phyloP scores from a whole-genome alignment of 371 early-diverging fungal genomes.

The Haplosporangium sp. region DNA sequence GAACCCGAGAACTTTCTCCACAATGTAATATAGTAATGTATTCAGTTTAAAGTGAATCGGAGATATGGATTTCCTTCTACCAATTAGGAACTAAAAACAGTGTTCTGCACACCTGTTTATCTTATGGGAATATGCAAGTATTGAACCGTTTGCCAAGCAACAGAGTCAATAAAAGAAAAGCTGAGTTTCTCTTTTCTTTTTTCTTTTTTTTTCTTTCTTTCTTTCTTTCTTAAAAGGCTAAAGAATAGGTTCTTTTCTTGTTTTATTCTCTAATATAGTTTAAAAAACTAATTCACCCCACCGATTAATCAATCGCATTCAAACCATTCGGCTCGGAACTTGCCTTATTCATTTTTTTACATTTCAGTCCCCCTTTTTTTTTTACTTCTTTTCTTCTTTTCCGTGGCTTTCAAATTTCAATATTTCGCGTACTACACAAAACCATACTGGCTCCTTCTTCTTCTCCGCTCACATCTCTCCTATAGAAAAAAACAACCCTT shows the following conservation, averaged over 20 bases:
- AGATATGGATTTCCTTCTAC: background rate
- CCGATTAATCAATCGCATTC: background rate
- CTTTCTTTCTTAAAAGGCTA: too few species aligned
- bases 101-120: too few species aligned
- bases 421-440: too few species aligned
- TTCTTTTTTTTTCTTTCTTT: too few species aligned
- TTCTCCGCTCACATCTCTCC: background rate
- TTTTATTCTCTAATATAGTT: background rate
- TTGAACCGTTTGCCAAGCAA: too few species aligned
- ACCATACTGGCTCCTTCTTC: background rate
- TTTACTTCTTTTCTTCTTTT: background rate
- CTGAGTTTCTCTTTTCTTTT: background rate
- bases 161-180: too few species aligned
- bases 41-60: conserved; percentile 7
- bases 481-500: too few species aligned
- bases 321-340: conserved; percentile 21
- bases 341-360: conserved; percentile 8
- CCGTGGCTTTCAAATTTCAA: background rate
- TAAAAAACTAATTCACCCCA: background rate
- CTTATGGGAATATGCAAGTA: too few species aligned
- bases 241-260: too few species aligned
- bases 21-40: background rate
- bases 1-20: conserved; percentile 2
- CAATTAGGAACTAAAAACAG: background rate
- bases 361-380: background rate